A percentile compares a stretch with the other conserved stretches of the same genome.
These are phyloP conservation scores for Apiotrichum akiyoshidainum DNA, from an alignment of 1,284 basidiomycete genomes.

Conservation along the genomic window DNA sequence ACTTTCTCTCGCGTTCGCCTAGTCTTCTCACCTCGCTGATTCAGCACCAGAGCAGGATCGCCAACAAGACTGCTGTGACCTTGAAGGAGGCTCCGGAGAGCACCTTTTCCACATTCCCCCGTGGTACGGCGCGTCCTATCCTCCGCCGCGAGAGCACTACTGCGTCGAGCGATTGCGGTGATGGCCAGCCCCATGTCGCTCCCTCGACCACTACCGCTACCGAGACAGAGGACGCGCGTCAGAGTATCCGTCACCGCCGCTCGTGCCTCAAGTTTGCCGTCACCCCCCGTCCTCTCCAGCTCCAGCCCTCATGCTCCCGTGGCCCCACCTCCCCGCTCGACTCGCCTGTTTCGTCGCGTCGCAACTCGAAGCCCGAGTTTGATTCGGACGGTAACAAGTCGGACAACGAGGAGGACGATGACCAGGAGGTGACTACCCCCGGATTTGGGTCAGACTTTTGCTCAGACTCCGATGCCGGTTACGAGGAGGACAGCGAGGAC, in stretches of 20 bases:
- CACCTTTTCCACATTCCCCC: not conserved
- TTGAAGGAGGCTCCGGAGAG: not conserved
- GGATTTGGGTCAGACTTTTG: not conserved
- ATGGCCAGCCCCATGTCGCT: too few relatives aligned
- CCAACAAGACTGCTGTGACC: not conserved
- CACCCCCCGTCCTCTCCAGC: constrained; percentile 20
- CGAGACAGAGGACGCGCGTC: not conserved
- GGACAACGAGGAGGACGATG: not conserved
- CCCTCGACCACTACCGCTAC: not conserved
- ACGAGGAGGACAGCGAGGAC: constrained; percentile 26
- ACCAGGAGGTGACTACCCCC: constrained; percentile 13
- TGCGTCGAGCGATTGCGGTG: constrained; percentile 1
- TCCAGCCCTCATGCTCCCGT: not conserved
- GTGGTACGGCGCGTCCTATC: constrained; percentile 9
- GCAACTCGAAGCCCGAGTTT: not conserved
- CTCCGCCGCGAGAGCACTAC: constrained; percentile 13
- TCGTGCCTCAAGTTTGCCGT: constrained; percentile 27
- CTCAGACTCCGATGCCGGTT: constrained; percentile 18
- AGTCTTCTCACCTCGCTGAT: constrained; percentile 24
- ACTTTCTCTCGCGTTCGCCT: constrained; percentile 16
- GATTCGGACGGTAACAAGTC: constrained; percentile 3
- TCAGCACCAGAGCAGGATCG: constrained; percentile 13
- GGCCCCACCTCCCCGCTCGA: not conserved
- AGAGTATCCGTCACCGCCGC: constrained; percentile 6
- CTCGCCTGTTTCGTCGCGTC: not conserved